phyloP scores from a whole-genome alignment of 2,329 filamentous ascomycete species.

The Fusarium aywerte region DNA sequence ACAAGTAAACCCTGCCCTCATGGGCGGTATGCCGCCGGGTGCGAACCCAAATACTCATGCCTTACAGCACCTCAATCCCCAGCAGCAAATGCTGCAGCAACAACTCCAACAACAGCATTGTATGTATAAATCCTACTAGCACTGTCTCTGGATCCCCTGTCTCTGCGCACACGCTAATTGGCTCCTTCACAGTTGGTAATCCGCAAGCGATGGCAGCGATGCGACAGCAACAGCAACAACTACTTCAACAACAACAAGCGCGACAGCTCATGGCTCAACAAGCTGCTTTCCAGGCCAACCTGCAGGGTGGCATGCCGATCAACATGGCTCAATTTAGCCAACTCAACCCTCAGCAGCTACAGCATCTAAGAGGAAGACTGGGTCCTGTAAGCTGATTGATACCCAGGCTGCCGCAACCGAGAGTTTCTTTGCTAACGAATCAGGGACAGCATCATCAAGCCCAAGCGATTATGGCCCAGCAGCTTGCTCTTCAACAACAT shows the following conservation, averaged over 20 bases:
- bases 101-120: constrained; percentile 55
- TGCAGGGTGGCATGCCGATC: constrained; percentile 65
- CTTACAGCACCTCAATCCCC: constrained; percentile 76
- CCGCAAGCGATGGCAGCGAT: constrained; percentile 54
- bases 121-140: constrained; percentile 39
- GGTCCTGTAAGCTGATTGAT: constrained; percentile 53
- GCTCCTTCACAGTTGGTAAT: constrained; percentile 49
- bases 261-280: constrained; percentile 67
- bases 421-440: constrained; percentile 29
- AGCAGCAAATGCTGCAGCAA: constrained; percentile 68
- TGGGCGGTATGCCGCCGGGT: constrained; percentile 79
- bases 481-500: constrained; percentile 54
- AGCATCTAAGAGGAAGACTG: constrained; percentile 58
- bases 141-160: constrained; percentile 20
- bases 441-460: constrained; percentile 49
- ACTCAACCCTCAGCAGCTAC: constrained; percentile 63
- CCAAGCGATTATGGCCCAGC: constrained; percentile 56
- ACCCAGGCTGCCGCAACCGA: neutral
- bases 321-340: constrained; percentile 61
- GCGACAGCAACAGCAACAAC: constrained; percentile 68
- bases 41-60: constrained; percentile 74
- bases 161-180: constrained; percentile 23
- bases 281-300: constrained; percentile 61
- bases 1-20: constrained; percentile 79
- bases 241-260: constrained; percentile 66